phyloP scores from a whole-genome alignment of 1,284 basidiomycete genomes.

The Boletus albobrunnescens region DNA sequence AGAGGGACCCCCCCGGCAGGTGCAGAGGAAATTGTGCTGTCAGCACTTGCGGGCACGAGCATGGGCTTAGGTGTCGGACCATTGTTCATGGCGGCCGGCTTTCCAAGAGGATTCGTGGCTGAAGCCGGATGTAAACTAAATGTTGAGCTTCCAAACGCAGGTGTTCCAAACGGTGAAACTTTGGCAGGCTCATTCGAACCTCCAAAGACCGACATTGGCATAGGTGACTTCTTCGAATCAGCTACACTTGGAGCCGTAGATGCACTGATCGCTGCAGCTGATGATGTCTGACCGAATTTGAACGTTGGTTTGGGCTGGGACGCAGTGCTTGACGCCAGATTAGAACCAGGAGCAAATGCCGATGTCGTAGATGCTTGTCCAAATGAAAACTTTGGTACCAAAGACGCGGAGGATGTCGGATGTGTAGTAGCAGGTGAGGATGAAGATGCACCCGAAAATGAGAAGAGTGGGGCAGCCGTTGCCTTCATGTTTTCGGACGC shows the following conservation, averaged over 20 bases:
- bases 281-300: constrained; percentile 20
- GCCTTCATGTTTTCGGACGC: constrained; percentile 17
- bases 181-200: constrained; percentile 18
- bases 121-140: constrained; percentile 4
- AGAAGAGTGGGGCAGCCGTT: constrained; percentile 17
- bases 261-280: constrained; percentile 10
- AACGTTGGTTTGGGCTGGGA: constrained; percentile 21
- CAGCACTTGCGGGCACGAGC: constrained; percentile 4
- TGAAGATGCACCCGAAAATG: constrained; percentile 18
- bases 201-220: constrained; percentile 16
- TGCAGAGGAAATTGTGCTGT: constrained; percentile 9
- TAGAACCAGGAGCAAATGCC: constrained; percentile 7
- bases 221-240: constrained; percentile 16
- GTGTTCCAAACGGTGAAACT: constrained; percentile 13
- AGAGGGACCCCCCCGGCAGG: constrained; percentile 8
- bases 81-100: constrained; percentile 1
- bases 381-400: constrained; percentile 29
- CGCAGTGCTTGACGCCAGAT: constrained; percentile 6
- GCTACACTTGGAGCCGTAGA: constrained; percentile 1
- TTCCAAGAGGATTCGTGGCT: constrained; percentile 13
- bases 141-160: constrained; percentile 17
- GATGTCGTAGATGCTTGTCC: constrained; percentile 19
- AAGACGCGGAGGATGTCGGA: constrained; percentile 3
- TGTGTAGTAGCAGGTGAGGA: constrained; percentile 5
- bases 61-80: constrained; percentile 10